Evolutionary conservation across 2,329 filamentous ascomycete genomes (phyloP), one percentile per base, ranked within the genome.

Genomic region (Aspergillus hiratsukae): DNA sequence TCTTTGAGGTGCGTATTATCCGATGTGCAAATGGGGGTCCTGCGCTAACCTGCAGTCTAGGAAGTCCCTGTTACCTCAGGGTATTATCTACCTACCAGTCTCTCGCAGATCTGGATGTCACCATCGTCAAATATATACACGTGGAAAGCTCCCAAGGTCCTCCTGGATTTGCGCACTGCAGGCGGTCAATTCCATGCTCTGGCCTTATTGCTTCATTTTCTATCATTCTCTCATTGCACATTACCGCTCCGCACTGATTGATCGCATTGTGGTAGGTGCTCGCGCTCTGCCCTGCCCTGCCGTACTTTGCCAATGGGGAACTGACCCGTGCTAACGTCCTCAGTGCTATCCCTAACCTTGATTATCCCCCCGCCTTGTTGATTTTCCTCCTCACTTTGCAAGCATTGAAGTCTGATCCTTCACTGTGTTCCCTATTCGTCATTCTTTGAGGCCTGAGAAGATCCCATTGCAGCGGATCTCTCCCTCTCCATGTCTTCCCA

Each of bases 401-500:
- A 41, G 17, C 37, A 41, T 41, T 41, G 35, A 35, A 29, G n/a
- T 46, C 14, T 23, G 21, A 46, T 48, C 27, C 21, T 17, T 41
- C 35, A 31, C 28, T 4, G 29, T 23, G 23, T 40, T 19, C 19
- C 46, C 19, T 8, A 29, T 37, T 29, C 43, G 41, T 51, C 11
- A 6, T 8, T 25, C 41, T 25, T 23, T 14, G 23, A 17, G 3
- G 21, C 11, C 41, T 46, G 10, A 11, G 23, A 27, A 46, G 43
- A 46, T 46, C 43, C 11, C 23, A 19, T 23, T 14, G 11, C 23
- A 14, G 31, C 21, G 27, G 41, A 31, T 29, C 43, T 53, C 25
- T 25, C 41, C 40, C 51, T 54, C 63, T 66, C 55, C 54, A 75
- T 74, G 72, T 62, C 66, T 51, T 64, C 68, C 54, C 68, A 70